These are phyloP conservation scores for Debaryomyces coudertii DNA, from an alignment of 1,139 yeast species.

Conservation along the genomic window DNA sequence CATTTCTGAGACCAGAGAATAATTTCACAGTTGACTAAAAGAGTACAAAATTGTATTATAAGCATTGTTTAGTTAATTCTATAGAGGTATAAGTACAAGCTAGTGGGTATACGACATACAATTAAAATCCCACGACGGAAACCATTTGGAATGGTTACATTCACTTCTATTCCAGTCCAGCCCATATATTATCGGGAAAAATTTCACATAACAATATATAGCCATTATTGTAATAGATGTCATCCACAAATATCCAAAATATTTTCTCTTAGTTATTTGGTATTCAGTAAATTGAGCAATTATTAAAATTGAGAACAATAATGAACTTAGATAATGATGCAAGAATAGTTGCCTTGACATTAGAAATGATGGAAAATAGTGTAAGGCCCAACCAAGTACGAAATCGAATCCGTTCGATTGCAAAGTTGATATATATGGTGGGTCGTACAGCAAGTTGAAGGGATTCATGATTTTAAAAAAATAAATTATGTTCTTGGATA, in stretches of 20 bases:
- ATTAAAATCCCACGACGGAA: constrained; percentile 41
- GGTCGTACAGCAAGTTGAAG: constrained; percentile 24
- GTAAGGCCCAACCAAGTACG: constrained; percentile 38
- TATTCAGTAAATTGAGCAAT: constrained; percentile 36
- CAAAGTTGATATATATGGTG: constrained; percentile 19
- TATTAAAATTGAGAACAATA: constrained; percentile 38
- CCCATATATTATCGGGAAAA: constrained; percentile 42
- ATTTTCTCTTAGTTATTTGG: constrained; percentile 26
- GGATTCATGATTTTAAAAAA: constrained; percentile 36
- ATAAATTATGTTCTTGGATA: constrained; percentile 24
- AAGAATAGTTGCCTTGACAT: constrained; percentile 38
- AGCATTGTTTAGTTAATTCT: neutral
- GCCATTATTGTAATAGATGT: constrained; percentile 18
- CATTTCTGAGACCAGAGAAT: constrained; percentile 40
- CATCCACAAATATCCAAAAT: constrained; percentile 23
- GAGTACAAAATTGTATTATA: neutral
- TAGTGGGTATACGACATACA: constrained; percentile 26
- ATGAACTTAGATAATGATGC: constrained; percentile 45
- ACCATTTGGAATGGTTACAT: constrained; percentile 35
- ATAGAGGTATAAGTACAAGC: constrained; percentile 4
- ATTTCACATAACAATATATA: constrained; percentile 22
- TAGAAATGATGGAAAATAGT: constrained; percentile 38
- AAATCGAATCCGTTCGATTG: constrained; percentile 30
- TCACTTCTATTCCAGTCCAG: constrained; percentile 31
- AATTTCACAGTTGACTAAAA: constrained; percentile 1